A percentile compares a stretch with the other conserved stretches of the same genome.
These are phyloP conservation scores for Neurospora cerealis DNA, from an alignment of 495 filamentous ascomycete genomes.

Conservation along the genomic window DNA sequence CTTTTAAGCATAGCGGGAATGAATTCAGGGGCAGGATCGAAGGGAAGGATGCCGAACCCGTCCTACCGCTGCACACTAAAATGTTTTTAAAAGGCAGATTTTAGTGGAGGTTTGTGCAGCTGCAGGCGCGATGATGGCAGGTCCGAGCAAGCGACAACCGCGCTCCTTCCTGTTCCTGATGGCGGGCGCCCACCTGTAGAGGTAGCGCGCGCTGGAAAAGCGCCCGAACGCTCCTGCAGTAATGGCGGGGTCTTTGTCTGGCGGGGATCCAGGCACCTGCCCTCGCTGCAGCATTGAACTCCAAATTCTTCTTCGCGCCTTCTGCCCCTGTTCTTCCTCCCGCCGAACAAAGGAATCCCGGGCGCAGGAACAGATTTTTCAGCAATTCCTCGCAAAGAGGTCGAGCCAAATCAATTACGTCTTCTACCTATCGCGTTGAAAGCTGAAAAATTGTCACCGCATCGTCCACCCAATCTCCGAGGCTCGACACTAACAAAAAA, in stretches of 20 bases:
- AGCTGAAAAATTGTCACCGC: background rate
- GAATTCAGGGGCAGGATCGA: background rate
- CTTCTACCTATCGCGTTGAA: background rate
- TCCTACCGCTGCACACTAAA: background rate
- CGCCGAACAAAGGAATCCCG: background rate
- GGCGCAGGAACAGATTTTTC: background rate
- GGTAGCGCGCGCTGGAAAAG: background rate
- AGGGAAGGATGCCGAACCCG: background rate
- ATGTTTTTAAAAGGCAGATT: background rate
- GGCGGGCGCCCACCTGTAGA: background rate
- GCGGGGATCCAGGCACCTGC: background rate
- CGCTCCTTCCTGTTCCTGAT: background rate
- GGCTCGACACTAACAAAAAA: background rate
- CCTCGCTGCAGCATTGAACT: background rate
- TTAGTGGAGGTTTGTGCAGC: background rate
- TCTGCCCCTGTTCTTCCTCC: background rate
- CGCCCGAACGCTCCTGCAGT: background rate
- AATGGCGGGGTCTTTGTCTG: background rate
- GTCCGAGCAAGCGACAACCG: background rate
- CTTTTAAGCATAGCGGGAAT: background rate
- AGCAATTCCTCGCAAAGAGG: background rate
- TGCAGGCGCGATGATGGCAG: background rate
- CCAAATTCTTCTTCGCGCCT: background rate
- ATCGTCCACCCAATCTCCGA: background rate
- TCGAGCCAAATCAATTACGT: background rate